These are phyloP conservation scores for Triticum monococcum DNA, from an alignment of 176 grass and related monocot species.

Conservation along the genomic window DNA sequence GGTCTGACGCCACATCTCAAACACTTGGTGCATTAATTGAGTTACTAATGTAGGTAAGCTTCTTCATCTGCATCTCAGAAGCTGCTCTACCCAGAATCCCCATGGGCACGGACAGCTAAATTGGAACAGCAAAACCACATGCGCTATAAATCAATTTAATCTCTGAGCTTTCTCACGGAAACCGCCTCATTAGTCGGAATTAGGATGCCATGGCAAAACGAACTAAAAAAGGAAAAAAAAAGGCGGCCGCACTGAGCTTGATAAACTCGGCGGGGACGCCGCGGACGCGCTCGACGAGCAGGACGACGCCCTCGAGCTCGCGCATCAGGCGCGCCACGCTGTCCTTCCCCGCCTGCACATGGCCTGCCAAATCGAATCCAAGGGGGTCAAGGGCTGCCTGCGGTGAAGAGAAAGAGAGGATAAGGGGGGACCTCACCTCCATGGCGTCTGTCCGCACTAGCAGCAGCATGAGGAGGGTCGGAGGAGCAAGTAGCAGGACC, in stretches of 20 bases:
- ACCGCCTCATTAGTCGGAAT: not conserved
- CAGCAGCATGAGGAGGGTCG: too few relatives aligned
- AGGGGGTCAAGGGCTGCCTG: too few relatives aligned
- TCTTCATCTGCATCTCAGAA: slow-evolving; percentile 84
- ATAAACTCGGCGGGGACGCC: slow-evolving; percentile 85
- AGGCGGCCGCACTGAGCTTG: slow-evolving; percentile 39
- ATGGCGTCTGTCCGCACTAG: too few relatives aligned
- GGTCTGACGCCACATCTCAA: not conserved
- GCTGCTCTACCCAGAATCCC: slow-evolving; percentile 76
- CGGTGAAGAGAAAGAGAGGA: too few relatives aligned
- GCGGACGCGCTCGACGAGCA: slow-evolving; percentile 64
- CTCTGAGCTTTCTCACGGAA: not conserved
- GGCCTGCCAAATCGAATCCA: too few relatives aligned
- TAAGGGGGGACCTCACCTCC: too few relatives aligned
- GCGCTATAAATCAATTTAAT: not conserved
- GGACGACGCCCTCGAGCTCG: slow-evolving; percentile 57
- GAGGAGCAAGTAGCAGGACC: too few relatives aligned
- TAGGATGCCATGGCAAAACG: not conserved
- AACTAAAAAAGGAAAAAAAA: not conserved
- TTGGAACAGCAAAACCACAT: slow-evolving; percentile 20
- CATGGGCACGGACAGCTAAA: slow-evolving; percentile 76
- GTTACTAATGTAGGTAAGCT: slow-evolving; percentile 88
- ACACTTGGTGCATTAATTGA: not conserved
- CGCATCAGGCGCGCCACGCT: slow-evolving; percentile 59
- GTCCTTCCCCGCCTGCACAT: slow-evolving; percentile 4